phyloP scores from a whole-genome alignment of 129 eudicot species.

The Arctium lappa region DNA sequence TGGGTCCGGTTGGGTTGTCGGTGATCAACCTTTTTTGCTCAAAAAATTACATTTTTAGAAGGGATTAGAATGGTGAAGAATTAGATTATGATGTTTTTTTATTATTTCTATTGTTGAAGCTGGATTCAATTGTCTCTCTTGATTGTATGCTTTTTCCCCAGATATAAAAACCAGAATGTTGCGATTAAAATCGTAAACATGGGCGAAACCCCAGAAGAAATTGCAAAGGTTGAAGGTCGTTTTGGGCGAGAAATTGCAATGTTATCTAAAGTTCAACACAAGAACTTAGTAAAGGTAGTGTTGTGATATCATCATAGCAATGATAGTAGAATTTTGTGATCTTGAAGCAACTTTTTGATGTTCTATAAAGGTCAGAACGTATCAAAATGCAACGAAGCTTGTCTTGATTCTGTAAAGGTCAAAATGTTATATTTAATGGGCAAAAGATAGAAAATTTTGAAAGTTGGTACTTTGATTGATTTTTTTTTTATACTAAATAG shows the following conservation, averaged over 20 bases:
- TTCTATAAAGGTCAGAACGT: background rate
- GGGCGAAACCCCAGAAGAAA: constrained; percentile 93
- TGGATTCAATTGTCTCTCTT: constrained; percentile 7
- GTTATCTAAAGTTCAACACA: constrained; percentile 90
- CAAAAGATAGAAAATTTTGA: background rate
- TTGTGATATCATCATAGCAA: background rate
- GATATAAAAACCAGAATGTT: constrained; percentile 84
- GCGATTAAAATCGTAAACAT: constrained; percentile 73
- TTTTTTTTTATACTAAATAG: background rate
- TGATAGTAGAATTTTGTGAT: constrained; percentile 1
- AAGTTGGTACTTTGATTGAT: background rate
- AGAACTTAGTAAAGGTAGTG: constrained; percentile 79
- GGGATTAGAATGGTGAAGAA: background rate
- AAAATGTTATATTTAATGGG: background rate
- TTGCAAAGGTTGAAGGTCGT: constrained; percentile 67
- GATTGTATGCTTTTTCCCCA: constrained; percentile 26
- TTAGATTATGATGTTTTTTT: background rate
- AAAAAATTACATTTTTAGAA: background rate
- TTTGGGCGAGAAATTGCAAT: constrained; percentile 90
- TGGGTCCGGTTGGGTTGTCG: too few species aligned
- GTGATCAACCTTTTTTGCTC: too few species aligned
- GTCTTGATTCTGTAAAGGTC: background rate
- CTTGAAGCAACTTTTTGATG: background rate
- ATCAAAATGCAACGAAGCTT: too few species aligned
- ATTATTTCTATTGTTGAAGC: background rate